These are phyloP conservation scores for cucumber (Cucumis sativus) DNA, from an alignment of 306 rosid species.

Conservation along the genomic window DNA sequence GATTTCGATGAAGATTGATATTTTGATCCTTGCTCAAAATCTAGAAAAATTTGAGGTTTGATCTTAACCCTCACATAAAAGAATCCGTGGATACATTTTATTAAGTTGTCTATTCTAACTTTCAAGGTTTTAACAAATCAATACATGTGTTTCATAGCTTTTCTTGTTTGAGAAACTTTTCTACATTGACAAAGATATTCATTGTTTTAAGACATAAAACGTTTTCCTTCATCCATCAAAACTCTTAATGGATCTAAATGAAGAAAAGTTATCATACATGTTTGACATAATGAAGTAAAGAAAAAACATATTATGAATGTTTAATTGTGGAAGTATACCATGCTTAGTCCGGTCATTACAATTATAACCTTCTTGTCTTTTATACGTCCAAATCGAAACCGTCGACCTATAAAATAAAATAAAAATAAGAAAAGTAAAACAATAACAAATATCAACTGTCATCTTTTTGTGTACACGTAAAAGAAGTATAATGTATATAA, in stretches of 20 bases:
- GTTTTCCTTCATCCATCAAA: background rate
- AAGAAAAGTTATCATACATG: background rate
- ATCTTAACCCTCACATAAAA: no score
- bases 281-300: background rate
- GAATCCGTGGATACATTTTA: no score
- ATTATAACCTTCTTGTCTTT: conserved; percentile 36
- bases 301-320: background rate
- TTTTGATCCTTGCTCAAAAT: no score
- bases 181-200: background rate
- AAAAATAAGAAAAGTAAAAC: background rate
- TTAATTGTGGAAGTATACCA: conserved; percentile 24
- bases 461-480: background rate
- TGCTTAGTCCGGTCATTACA: conserved; percentile 54
- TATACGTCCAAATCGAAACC: conserved; percentile 51
- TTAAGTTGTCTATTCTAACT: no score
- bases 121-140: no score
- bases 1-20: no score
- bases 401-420: conserved; percentile 33
- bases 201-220: background rate
- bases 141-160: no score
- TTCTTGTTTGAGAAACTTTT: no score
- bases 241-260: background rate
- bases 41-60: no score
- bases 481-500: background rate
- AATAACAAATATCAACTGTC: background rate